phyloP scores from a whole-genome alignment of 2,329 filamentous ascomycete genomes.

The Colletotrichum sp. region DNA sequence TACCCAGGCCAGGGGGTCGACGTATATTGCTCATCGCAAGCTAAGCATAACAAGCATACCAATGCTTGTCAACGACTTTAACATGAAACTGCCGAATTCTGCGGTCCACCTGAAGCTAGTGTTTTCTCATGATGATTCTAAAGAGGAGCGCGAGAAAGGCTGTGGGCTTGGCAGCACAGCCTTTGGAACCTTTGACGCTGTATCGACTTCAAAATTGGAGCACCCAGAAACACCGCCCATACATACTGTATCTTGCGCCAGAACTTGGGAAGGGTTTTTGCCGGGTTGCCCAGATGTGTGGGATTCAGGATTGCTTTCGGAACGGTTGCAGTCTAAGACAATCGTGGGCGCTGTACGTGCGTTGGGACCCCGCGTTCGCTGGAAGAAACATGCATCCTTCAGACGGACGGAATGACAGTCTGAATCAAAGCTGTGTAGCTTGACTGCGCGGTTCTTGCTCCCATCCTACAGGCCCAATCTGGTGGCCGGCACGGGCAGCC shows the following conservation, averaged over 20 bases:
- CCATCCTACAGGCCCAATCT: too few relatives aligned
- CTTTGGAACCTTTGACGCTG: background rate
- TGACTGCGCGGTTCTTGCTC: background rate
- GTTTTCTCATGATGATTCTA: background rate
- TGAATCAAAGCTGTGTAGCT: background rate
- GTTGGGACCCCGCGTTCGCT: background rate
- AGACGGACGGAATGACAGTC: rapidly evolving
- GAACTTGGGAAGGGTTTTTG: background rate
- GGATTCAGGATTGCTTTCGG: background rate
- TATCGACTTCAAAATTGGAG: background rate
- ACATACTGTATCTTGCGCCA: background rate
- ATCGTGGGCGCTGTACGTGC: background rate
- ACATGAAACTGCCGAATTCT: background rate
- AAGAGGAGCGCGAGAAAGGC: background rate
- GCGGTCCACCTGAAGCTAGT: background rate
- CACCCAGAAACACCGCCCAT: background rate
- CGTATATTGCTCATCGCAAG: background rate
- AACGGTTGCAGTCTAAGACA: background rate
- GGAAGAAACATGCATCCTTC: background rate
- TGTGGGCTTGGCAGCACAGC: background rate
- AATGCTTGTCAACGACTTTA: background rate
- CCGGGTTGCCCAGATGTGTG: background rate
- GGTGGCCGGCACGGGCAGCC: too few relatives aligned
- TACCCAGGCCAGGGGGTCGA: background rate
- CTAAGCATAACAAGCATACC: background rate